Conservation (phyloP, 164 flowering plant species). For the Tetracentron sinense region DNA sequence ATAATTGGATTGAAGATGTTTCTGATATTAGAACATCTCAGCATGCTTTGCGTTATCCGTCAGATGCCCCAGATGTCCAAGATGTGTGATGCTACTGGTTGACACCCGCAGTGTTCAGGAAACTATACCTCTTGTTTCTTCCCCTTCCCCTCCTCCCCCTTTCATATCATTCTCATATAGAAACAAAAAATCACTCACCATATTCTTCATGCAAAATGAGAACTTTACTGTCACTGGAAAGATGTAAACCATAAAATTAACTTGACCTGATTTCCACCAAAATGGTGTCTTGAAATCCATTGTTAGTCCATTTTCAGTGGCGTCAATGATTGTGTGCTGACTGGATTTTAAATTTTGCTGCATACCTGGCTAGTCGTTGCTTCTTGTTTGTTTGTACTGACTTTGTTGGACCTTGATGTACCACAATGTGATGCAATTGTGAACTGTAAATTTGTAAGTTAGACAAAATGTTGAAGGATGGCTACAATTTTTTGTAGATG, state of each 20-base stretch:
- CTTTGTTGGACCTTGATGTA: no score
- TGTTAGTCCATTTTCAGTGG: no score
- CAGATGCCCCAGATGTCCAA: neutral
- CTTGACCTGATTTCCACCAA: neutral
- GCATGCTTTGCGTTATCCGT: constrained; percentile 30
- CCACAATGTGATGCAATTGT: no score
- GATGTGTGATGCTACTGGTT: neutral
- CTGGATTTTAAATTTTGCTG: no score
- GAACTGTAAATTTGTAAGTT: no score
- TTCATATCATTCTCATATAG: neutral
- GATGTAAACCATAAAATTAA: neutral
- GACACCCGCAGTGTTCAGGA: neutral
- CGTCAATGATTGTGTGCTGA: no score
- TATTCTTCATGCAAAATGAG: neutral
- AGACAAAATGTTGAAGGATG: no score
- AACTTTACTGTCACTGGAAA: neutral
- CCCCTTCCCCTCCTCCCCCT: no score
- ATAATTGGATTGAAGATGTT: constrained; percentile 50
- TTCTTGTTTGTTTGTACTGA: no score
- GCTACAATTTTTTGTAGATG: no score
- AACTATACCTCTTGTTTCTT: neutral
- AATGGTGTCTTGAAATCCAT: no score
- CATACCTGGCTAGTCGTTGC: no score
- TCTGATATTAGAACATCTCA: constrained; percentile 32
- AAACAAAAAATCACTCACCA: neutral